Evolutionary conservation across 2,329 filamentous ascomycete species (phyloP), one percentile per base, ranked within the genome.

Genomic region (Colletotrichum sp.): DNA sequence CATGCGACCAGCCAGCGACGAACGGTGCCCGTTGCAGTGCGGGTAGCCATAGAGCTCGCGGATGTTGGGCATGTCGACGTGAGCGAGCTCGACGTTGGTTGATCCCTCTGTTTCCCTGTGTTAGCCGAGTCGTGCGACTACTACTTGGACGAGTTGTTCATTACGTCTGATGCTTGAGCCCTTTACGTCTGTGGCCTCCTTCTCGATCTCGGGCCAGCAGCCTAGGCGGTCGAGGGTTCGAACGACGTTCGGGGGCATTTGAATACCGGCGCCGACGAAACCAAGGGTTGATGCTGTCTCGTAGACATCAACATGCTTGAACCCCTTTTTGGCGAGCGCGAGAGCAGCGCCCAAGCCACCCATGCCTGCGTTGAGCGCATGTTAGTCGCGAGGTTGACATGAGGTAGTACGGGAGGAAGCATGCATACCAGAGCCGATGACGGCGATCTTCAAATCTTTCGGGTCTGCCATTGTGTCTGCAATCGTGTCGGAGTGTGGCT

Each of bases 221-320:
- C 93, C 95, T 52, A 96, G 86, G 16, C 89, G 87, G 81, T 95
- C 93, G 15, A 97, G 88, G 10, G 97, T 94, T 3, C 94, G 90
- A 5, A 93, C 92, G 90, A 96, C 94, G 79, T 97, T 98, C 0
- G 95, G 95, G 1, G 95, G 94, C 74, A 96, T 88, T 82, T 98
- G 95, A 78, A 97, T 96, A 7, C 95, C 95, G 2, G 95, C 95
- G 28, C 95, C 95, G 1, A 96, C 94, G 80, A 96, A 96, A 7
- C 95, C 95, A 6, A 96, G 89, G 78, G 92, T 90, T 6, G 93
- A 91, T 0, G 94, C 94, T 44, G 89, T 90, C 82, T 96, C 95
- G 82, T 92, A 96, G 67, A 96, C 91, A 71, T 93, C 88, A 80
- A 96, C 93, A 73, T 94, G 87, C 78, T 88, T 91, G 84, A 96